A percentile compares a stretch with the other conserved stretches of the same genome.
These are phyloP conservation scores for Pestalotiopsis sp. DNA, from an alignment of 2,329 filamentous ascomycete genomes.

Conservation along the genomic window DNA sequence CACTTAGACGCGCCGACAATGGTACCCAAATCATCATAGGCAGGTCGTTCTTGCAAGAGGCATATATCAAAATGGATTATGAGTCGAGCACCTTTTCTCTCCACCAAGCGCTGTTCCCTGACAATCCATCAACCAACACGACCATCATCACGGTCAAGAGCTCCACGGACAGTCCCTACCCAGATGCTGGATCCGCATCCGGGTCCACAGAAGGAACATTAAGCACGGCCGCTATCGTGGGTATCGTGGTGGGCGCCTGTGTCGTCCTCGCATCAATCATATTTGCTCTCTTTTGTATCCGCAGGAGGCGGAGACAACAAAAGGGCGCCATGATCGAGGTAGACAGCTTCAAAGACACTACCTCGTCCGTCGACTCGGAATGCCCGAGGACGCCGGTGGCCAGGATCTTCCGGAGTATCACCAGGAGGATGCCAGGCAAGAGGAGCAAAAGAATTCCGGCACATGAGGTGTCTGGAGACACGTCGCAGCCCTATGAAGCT, in stretches of 20 bases:
- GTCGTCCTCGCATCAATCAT: constrained; percentile 34
- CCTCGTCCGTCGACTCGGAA: constrained; percentile 34
- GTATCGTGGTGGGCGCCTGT: constrained; percentile 46
- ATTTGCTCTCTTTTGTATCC: constrained; percentile 32
- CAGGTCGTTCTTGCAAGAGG: constrained; percentile 70
- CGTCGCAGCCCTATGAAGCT: constrained; percentile 38
- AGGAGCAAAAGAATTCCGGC: constrained; percentile 25
- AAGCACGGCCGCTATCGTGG: constrained; percentile 42
- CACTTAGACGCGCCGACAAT: constrained; percentile 58
- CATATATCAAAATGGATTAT: constrained; percentile 60
- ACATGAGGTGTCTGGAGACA: constrained; percentile 29
- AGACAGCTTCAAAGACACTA: constrained; percentile 39
- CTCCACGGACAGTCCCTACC: constrained; percentile 48
- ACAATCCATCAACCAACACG: constrained; percentile 39
- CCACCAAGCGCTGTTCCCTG: constrained; percentile 56
- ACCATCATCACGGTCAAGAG: constrained; percentile 44
- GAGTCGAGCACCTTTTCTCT: constrained; percentile 55
- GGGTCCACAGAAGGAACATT: constrained; percentile 28
- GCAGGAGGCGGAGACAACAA: constrained; percentile 28
- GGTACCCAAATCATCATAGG: constrained; percentile 63
- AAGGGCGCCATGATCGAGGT: constrained; percentile 24
- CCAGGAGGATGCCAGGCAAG: constrained; percentile 32
- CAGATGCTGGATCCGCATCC: constrained; percentile 31
- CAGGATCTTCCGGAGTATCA: constrained; percentile 46
- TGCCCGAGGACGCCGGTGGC: constrained; percentile 36